Evolutionary conservation across 257 asterid genomes (phyloP).

Genomic region (Catharanthus roseus): DNA sequence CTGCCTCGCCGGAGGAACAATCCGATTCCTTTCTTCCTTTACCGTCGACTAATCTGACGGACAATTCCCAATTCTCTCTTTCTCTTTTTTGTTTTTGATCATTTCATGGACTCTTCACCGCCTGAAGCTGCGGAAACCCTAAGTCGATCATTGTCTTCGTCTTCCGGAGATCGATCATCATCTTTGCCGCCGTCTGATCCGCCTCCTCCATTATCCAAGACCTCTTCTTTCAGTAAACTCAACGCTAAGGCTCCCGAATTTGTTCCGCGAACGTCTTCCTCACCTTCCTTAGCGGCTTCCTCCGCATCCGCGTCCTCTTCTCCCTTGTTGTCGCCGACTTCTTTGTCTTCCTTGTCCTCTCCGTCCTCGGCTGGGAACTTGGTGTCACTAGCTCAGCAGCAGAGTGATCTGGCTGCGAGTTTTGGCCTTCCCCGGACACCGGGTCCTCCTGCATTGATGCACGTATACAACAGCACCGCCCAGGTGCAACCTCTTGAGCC

Average conservation of each 20-base stretch:
- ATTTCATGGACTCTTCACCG: slow-evolving; percentile 15
- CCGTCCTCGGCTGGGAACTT: slow-evolving; percentile 12
- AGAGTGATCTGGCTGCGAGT: slow-evolving; percentile 14
- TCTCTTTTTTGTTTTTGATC: too few species aligned
- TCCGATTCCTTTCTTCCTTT: not conserved
- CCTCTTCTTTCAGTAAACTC: slow-evolving; percentile 38
- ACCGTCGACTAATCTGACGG: not conserved
- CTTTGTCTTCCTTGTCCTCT: slow-evolving; percentile 22
- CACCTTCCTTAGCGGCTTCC: slow-evolving; percentile 27
- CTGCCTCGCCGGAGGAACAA: not conserved
- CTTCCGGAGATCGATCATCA: not conserved
- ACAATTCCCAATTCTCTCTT: not conserved
- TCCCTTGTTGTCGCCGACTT: slow-evolving; percentile 12
- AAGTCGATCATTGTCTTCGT: slow-evolving; percentile 5
- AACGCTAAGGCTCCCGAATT: slow-evolving; percentile 82
- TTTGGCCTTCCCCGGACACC: slow-evolving; percentile 12
- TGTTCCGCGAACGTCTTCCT: slow-evolving; percentile 47
- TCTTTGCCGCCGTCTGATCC: slow-evolving; percentile 15
- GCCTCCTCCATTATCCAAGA: slow-evolving; percentile 11
- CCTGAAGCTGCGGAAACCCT: slow-evolving; percentile 14
- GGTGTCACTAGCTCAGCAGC: slow-evolving; percentile 12
- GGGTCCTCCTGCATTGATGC: slow-evolving; percentile 13
- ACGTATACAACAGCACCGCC: slow-evolving; percentile 4
- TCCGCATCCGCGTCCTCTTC: slow-evolving; percentile 22
- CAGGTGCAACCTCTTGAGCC: slow-evolving; percentile 6